These are phyloP conservation scores for Auricularia cornea DNA, from an alignment of 768 basidiomycete genomes.

Conservation along the genomic window DNA sequence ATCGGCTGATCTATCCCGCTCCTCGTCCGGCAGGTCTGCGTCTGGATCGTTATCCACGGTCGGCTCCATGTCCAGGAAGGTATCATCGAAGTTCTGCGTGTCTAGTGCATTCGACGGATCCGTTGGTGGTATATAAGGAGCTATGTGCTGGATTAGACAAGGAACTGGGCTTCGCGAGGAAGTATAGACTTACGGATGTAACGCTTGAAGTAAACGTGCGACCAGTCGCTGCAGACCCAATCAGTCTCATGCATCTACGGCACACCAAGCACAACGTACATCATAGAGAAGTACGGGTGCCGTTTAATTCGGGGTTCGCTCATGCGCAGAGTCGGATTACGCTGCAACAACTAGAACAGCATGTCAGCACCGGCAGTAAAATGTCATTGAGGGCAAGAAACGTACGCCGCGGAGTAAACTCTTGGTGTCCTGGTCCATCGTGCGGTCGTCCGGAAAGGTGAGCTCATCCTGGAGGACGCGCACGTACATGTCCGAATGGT, in stretches of 20 bases:
- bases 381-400: conserved; percentile 7
- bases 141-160: conserved; percentile 27
- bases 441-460: conserved; percentile 80
- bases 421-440: conserved; percentile 93
- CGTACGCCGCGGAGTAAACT: conserved; percentile 89
- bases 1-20: conserved; percentile 20
- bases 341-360: conserved; percentile 67
- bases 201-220: conserved; percentile 88
- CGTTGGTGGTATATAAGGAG: conserved; percentile 88
- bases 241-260: conserved; percentile 10
- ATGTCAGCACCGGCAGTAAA: neutral
- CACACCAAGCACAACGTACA: conserved; percentile 40
- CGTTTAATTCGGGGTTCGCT: conserved; percentile 89
- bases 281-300: conserved; percentile 93
- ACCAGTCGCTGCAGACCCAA: conserved; percentile 63
- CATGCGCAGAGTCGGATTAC: conserved; percentile 84
- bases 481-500: conserved; percentile 93
- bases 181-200: conserved; percentile 62
- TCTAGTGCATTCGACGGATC: conserved; percentile 89
- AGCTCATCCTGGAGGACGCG: conserved; percentile 85
- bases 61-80: conserved; percentile 93
- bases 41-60: conserved; percentile 61
- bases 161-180: conserved; percentile 3
- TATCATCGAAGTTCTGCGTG: conserved; percentile 96
- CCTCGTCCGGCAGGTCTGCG: conserved; percentile 20